Conservation (phyloP, 2,329 filamentous ascomycete species). For the Thermothelomyces thermophilus region DNA sequence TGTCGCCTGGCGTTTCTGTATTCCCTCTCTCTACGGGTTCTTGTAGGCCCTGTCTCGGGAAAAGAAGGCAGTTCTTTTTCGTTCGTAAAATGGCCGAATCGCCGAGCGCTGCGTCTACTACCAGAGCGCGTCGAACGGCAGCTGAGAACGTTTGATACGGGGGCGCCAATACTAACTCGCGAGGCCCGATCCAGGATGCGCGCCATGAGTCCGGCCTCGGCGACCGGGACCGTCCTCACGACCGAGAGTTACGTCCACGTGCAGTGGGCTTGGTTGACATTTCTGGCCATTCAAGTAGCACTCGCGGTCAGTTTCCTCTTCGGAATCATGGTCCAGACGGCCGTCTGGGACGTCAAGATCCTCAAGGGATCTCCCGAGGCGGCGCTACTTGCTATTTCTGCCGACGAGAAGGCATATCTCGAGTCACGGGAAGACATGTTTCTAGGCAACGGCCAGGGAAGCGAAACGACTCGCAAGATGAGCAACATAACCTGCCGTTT, state of each 20-base stretch:
- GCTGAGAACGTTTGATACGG: background rate
- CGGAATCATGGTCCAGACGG: conserved; percentile 25
- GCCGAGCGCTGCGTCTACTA: background rate
- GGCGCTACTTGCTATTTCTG: conserved; percentile 25
- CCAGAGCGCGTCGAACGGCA: background rate
- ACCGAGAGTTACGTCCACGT: conserved; percentile 21
- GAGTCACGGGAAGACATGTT: conserved; percentile 12
- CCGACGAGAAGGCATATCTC: conserved; percentile 17
- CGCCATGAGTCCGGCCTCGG: conserved; percentile 14
- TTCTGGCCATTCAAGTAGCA: conserved; percentile 23
- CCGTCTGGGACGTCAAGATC: conserved; percentile 20
- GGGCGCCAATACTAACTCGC: background rate
- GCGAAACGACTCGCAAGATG: conserved; percentile 2
- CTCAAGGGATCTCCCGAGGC: conserved; percentile 27
- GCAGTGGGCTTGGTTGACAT: conserved; percentile 25
- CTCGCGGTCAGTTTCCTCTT: conserved; percentile 21
- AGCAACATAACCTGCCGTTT: conserved; percentile 13
- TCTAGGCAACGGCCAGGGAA: background rate
- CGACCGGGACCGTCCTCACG: conserved; percentile 17
- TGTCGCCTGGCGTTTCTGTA: background rate
- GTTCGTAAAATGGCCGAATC: too few species aligned
- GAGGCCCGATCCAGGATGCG: conserved; percentile 17
- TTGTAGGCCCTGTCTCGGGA: background rate
- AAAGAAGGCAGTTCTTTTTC: too few species aligned
- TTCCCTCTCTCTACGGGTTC: background rate